Evolutionary conservation across 148 eudicot genomes (phyloP).

Genomic region (Selenicereus undatus): DNA sequence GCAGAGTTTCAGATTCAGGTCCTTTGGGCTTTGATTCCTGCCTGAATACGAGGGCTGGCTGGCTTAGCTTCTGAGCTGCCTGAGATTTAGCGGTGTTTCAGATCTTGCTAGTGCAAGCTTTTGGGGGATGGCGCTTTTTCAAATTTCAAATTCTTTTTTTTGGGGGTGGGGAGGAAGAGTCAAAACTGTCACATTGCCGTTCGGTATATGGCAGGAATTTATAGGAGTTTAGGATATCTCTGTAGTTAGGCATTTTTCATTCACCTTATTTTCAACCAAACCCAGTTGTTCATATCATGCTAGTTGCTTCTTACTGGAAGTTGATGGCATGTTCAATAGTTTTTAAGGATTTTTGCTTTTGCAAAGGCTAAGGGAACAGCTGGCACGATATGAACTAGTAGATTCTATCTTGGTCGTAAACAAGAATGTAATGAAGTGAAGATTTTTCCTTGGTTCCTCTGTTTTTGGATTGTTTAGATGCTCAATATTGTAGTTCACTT

Average conservation of each 20-base stretch:
- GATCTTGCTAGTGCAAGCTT: not conserved
- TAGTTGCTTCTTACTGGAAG: not conserved
- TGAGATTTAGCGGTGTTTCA: not conserved
- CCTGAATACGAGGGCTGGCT: too few species aligned
- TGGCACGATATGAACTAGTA: not conserved
- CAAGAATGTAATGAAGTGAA: not conserved
- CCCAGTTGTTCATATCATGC: too few species aligned
- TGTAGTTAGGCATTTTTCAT: not conserved
- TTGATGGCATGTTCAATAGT: not conserved
- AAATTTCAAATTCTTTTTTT: too few species aligned
- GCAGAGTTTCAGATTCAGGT: too few species aligned
- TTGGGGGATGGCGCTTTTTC: too few species aligned
- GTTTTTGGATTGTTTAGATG: constrained; percentile 6
- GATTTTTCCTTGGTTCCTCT: not conserved
- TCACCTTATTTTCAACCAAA: not conserved
- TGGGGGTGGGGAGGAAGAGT: too few species aligned
- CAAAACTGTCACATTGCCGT: not conserved
- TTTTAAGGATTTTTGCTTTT: not conserved
- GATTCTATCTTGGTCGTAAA: not conserved
- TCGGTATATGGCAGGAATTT: not conserved
- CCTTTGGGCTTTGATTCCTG: too few species aligned
- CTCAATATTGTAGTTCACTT: constrained; percentile 13
- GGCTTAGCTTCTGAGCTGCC: too few species aligned
- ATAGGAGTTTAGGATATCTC: not conserved
- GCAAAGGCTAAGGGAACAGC: too few species aligned